Percentiles rank a stretch among this genome's conserved stretches.
These are phyloP conservation scores for Botrytis galanthina DNA, from an alignment of 2,329 filamentous ascomycete genomes.

Conservation along the genomic window DNA sequence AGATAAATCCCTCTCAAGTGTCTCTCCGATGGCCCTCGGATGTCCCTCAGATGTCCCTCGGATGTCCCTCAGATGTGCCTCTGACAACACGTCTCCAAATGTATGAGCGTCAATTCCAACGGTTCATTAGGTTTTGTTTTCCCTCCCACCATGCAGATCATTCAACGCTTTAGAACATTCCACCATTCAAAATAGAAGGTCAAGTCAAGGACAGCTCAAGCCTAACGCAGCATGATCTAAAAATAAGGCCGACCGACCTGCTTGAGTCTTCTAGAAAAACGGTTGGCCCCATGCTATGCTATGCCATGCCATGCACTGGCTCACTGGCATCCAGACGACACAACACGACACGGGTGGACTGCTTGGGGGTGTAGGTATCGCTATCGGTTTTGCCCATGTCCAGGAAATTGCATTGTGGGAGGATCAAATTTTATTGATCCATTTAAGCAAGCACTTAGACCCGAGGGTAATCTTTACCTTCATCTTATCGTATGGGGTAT, in stretches of 20 bases:
- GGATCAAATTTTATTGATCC: constrained; percentile 13
- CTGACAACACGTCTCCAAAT: background rate
- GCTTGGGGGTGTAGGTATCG: background rate
- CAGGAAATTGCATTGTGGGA: constrained; percentile 13
- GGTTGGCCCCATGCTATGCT: background rate
- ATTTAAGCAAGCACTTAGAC: background rate
- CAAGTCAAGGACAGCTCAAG: background rate
- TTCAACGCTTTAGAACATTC: constrained; percentile 8
- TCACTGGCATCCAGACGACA: background rate
- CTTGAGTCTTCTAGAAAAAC: background rate
- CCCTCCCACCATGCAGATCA: constrained; percentile 6
- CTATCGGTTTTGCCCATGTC: constrained; percentile 1
- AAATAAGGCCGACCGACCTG: background rate
- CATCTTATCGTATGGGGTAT: background rate
- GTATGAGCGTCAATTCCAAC: background rate
- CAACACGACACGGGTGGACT: no score
- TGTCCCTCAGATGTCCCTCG: no score
- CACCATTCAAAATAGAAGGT: background rate
- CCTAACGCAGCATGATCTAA: background rate
- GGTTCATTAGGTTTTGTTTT: background rate
- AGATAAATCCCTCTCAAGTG: background rate
- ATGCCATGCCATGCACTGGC: background rate
- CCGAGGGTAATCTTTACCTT: background rate
- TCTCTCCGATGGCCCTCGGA: background rate
- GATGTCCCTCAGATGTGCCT: background rate